These are phyloP conservation scores for Rhizopogon roseolus DNA, from an alignment of 768 basidiomycete genomes.

Conservation along the genomic window DNA sequence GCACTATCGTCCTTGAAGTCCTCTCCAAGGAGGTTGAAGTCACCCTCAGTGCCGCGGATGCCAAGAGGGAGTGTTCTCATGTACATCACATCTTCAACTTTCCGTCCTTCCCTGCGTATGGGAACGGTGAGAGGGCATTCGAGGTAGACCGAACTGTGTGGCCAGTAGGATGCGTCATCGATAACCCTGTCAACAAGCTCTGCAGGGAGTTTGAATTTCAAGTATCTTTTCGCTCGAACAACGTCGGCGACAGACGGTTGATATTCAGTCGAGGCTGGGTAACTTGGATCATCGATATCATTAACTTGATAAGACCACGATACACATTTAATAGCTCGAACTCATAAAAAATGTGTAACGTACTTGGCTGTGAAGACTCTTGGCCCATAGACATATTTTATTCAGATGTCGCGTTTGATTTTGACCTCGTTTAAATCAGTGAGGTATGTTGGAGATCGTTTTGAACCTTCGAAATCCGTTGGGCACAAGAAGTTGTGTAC, in stretches of 20 bases:
- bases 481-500: too few relatives aligned
- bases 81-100: not conserved
- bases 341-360: too few relatives aligned
- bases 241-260: not conserved
- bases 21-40: not conserved
- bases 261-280: not conserved
- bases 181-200: conserved; percentile 1
- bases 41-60: not conserved
- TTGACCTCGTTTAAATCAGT: too few relatives aligned
- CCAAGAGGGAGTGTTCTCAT: not conserved
- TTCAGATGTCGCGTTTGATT: too few relatives aligned
- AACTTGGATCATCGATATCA: not conserved
- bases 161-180: conserved; percentile 27
- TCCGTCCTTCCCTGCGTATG: not conserved
- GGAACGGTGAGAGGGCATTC: not conserved
- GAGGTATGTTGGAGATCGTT: too few relatives aligned
- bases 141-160: not conserved
- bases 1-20: not conserved
- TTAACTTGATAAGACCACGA: not conserved
- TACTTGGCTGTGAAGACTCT: too few relatives aligned
- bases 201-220: not conserved
- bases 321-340: not conserved
- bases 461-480: too few relatives aligned
- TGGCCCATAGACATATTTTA: too few relatives aligned
- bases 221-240: not conserved